These are phyloP conservation scores for Linnemannia zychae DNA, from an alignment of 192 early-diverging fungal species.

Conservation along the genomic window DNA sequence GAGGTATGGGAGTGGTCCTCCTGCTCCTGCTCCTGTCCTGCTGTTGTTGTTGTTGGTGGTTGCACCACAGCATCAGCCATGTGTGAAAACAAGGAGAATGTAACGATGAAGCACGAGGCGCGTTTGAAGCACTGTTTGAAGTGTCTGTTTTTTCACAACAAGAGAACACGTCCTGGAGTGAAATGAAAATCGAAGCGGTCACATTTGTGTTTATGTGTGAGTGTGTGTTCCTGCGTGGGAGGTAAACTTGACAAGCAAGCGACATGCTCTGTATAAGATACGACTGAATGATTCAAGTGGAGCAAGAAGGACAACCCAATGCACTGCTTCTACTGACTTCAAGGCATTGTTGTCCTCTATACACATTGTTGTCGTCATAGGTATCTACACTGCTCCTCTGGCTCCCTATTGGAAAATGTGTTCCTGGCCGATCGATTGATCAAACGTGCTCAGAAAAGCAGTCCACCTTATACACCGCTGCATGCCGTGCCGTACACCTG, in stretches of 20 bases:
- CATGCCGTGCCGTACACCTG: neutral
- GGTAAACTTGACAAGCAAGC: too few relatives aligned
- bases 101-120: neutral
- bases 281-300: too few relatives aligned
- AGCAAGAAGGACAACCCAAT: too few relatives aligned
- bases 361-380: too few relatives aligned
- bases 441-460: neutral
- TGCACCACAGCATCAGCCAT: neutral
- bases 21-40: neutral
- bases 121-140: neutral
- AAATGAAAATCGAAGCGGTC: conserved; percentile 3
- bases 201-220: neutral
- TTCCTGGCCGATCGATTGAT: too few relatives aligned
- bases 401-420: too few relatives aligned
- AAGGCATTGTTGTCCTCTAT: too few relatives aligned
- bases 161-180: neutral
- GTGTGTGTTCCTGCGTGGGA: too few relatives aligned
- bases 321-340: too few relatives aligned
- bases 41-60: neutral
- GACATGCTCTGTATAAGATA: too few relatives aligned
- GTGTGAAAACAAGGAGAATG: neutral
- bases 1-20: neutral
- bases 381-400: too few relatives aligned
- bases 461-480: neutral
- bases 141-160: neutral